These are phyloP conservation scores for Canavalia gladiata DNA, from an alignment of 306 rosid species.

Conservation along the genomic window DNA sequence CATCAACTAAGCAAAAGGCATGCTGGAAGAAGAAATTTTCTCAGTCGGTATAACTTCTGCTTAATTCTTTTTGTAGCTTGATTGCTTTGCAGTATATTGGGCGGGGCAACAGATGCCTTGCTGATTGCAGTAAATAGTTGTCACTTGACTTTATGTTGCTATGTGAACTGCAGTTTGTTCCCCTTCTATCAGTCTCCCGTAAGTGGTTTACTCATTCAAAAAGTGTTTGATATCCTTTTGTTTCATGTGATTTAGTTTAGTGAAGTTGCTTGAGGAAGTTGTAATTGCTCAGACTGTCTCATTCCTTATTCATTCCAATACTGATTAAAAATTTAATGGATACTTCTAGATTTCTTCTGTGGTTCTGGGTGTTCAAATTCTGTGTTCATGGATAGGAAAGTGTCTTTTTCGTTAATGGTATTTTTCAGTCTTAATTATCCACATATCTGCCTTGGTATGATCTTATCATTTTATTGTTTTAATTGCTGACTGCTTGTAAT, in stretches of 20 bases:
- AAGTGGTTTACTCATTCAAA: conserved; percentile 39
- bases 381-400: conserved; percentile 11
- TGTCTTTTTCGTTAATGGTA: not conserved
- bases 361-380: conserved; percentile 4
- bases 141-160: conserved; percentile 40
- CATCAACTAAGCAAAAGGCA: conserved; percentile 49
- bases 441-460: not conserved
- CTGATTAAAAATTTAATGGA: conserved; percentile 47
- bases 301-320: conserved; percentile 44
- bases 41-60: conserved; percentile 50
- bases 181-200: conserved; percentile 32
- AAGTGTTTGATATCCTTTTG: conserved; percentile 48
- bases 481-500: not conserved
- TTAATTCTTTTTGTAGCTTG: conserved; percentile 56
- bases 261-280: conserved; percentile 56
- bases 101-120: conserved; percentile 48
- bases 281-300: conserved; percentile 52
- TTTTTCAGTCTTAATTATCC: not conserved
- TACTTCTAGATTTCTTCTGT: conserved; percentile 29
- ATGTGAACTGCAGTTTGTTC: conserved; percentile 54
- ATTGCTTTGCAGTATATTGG: conserved; percentile 48
- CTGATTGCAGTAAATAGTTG: conserved; percentile 46
- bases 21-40: conserved; percentile 51
- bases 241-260: conserved; percentile 44
- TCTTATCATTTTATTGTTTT: not conserved